Base-by-base conservation (phyloP, 2,329 filamentous ascomycete genomes). In the Colletotrichum musicola region DNA sequence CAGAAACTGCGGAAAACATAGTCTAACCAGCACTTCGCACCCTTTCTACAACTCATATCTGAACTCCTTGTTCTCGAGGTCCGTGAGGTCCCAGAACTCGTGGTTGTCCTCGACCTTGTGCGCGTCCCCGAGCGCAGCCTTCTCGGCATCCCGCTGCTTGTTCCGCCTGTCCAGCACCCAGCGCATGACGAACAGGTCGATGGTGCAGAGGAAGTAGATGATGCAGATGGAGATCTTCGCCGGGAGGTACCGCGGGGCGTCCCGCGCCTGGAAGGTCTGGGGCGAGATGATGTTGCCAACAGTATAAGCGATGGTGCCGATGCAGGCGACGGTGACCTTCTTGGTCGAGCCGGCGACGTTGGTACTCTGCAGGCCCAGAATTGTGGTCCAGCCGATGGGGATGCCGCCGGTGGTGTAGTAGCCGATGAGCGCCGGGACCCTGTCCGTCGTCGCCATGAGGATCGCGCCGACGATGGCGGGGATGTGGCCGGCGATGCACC, bases 41-140 rank as follows among this genome's bases (percentile, higher is more conserved):
- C 3, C 30, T 35, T 10, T 35, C 30, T 58, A 65, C 16, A 68
- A 10, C 42, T 65, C 55, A 5, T 65, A 68, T 10, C 65, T 44
- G 77, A 92, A 92, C 73, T 92, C 89, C 68, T 92, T 89, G 72
- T 92, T 92, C 79, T 89, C 80, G 18, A 85, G 78, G 76, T 92
- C 90, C 1, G 90, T 91, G 71, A 91, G 73, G 77, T 92, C 90
- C 72, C 86, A 76, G 57, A 88, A 86, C 88, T 88, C 16, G 75
- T 76, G 3, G 90, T 85, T 6, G 89, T 80, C 69, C 80, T 77
- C 75, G 7, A 84, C 66, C 78, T 81, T 69, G 82, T 82, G 72
- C 91, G 89, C 59, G 82, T 70, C 73, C 82, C 86, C 74, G 91
- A 90, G 46, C 13, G 68, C 44, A n/a, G 61, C 79, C 18, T 76